phyloP scores from a whole-genome alignment of 352 stramenopile species.

The Aphanomyces invadans region DNA sequence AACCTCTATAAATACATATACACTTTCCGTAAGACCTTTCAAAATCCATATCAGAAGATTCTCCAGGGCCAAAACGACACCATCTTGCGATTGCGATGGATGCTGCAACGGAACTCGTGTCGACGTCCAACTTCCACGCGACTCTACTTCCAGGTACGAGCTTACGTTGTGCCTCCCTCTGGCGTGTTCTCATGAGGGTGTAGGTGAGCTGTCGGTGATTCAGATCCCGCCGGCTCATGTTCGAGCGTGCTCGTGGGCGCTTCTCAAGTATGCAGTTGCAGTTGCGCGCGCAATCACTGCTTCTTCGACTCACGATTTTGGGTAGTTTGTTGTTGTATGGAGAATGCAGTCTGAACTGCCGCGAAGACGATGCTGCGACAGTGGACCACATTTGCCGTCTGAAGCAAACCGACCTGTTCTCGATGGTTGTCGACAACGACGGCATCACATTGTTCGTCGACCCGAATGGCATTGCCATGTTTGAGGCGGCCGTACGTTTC shows the following conservation, averaged over 20 bases:
- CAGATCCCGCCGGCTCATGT: slow-evolving; percentile 67
- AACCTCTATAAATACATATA: background rate
- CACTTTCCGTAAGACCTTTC: background rate
- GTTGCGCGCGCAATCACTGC: background rate
- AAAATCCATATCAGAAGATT: background rate
- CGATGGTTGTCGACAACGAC: slow-evolving; percentile 66
- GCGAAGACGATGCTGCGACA: slow-evolving; percentile 48
- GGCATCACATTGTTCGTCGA: slow-evolving; percentile 80
- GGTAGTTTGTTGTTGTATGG: slow-evolving; percentile 70
- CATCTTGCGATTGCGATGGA: no score
- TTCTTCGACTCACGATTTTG: background rate
- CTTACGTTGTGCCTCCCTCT: background rate
- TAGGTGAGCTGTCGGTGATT: slow-evolving; percentile 69
- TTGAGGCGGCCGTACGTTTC: slow-evolving; percentile 52
- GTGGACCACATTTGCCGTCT: slow-evolving; percentile 60
- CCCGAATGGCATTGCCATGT: slow-evolving; percentile 72
- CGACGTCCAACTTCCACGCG: slow-evolving; percentile 84
- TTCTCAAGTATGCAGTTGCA: slow-evolving; percentile 56
- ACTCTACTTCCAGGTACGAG: slow-evolving; percentile 66
- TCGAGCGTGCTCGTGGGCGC: slow-evolving; percentile 60
- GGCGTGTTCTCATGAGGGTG: background rate
- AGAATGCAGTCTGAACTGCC: slow-evolving; percentile 62
- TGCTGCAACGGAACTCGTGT: slow-evolving; percentile 69
- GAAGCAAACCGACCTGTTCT: slow-evolving; percentile 78
- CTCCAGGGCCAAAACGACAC: background rate